Percentiles rank a stretch among this genome's conserved stretches.
Evolutionary conservation across 345 rosid species (phyloP).

Genomic region (Aquilaria sinensis): DNA sequence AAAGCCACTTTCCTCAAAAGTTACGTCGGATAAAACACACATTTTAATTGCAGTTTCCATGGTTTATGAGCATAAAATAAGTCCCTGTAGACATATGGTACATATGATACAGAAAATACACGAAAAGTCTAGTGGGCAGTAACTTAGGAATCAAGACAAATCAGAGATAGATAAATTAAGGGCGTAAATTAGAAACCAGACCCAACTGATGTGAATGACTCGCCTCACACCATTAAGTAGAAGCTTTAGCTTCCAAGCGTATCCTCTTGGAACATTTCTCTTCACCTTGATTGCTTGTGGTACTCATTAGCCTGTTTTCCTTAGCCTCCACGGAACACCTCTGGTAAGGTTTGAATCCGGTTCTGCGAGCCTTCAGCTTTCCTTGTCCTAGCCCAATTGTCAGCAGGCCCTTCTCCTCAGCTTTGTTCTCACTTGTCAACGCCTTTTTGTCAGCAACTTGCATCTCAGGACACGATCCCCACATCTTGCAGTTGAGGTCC

Average conservation of each 20-base stretch:
- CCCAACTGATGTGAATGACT: constrained; percentile 11
- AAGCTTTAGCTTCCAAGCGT: constrained; percentile 68
- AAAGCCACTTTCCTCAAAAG: no score
- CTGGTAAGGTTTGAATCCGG: constrained; percentile 94
- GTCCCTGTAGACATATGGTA: constrained; percentile 28
- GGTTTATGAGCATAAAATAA: constrained; percentile 23
- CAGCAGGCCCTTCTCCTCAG: constrained; percentile 36
- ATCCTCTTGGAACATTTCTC: constrained; percentile 79
- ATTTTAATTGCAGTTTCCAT: constrained; percentile 15
- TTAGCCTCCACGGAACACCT: constrained; percentile 79
- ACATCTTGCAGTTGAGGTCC: constrained; percentile 43
- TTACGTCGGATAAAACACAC: no score
- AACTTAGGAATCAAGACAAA: constrained; percentile 19
- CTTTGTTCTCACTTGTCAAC: constrained; percentile 16
- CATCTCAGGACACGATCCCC: constrained; percentile 15
- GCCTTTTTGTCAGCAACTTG: constrained; percentile 35
- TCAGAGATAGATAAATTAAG: constrained; percentile 17
- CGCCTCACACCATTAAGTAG: constrained; percentile 26
- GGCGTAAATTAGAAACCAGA: constrained; percentile 20
- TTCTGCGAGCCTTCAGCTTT: constrained; percentile 43
- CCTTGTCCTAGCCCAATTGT: constrained; percentile 45
- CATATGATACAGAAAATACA: constrained; percentile 23
- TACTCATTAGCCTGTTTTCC: constrained; percentile 35
- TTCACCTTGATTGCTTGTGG: constrained; percentile 42
- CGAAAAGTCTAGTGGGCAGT: constrained; percentile 38